A percentile compares a stretch with the other conserved stretches of the same genome.
These are phyloP conservation scores for Naegleria fowleri DNA, from an alignment of 208 protist species.

Conservation along the genomic window DNA sequence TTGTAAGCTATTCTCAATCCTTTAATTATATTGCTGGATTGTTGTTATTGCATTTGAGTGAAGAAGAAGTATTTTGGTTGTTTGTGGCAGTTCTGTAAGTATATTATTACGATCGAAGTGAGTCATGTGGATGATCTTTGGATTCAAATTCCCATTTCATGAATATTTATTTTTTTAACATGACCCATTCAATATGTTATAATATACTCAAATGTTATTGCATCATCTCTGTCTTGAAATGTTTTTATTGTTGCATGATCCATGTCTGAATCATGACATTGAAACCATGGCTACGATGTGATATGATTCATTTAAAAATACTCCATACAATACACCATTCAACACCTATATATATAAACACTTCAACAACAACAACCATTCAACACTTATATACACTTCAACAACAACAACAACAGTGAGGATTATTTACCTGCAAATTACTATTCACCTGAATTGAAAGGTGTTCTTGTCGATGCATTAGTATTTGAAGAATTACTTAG, in stretches of 20 bases:
- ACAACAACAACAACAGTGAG: not conserved
- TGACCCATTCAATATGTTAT: no score
- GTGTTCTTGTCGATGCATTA: not conserved
- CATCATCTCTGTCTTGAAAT: no score
- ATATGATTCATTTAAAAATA: no score
- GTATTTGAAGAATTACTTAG: not conserved
- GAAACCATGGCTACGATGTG: no score
- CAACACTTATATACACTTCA: not conserved
- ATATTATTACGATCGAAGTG: slow-evolving; percentile 5
- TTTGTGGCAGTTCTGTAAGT: not conserved
- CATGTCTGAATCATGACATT: no score
- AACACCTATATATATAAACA: no score
- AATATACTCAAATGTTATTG: no score
- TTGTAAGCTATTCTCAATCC: slow-evolving; percentile 32
- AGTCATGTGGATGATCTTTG: not conserved
- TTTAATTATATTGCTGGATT: slow-evolving; percentile 37
- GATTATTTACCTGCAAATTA: slow-evolving; percentile 28
- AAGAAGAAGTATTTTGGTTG: slow-evolving; percentile 38
- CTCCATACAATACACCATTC: no score
- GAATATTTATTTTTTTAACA: no score
- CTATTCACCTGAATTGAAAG: slow-evolving; percentile 19
- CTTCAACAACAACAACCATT: no score
- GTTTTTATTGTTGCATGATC: no score
- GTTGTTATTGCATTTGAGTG: slow-evolving; percentile 29
- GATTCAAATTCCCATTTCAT: not conserved